phyloP scores from a whole-genome alignment of 805 yeast genomes.

The Saccharomycopsis microspora region DNA sequence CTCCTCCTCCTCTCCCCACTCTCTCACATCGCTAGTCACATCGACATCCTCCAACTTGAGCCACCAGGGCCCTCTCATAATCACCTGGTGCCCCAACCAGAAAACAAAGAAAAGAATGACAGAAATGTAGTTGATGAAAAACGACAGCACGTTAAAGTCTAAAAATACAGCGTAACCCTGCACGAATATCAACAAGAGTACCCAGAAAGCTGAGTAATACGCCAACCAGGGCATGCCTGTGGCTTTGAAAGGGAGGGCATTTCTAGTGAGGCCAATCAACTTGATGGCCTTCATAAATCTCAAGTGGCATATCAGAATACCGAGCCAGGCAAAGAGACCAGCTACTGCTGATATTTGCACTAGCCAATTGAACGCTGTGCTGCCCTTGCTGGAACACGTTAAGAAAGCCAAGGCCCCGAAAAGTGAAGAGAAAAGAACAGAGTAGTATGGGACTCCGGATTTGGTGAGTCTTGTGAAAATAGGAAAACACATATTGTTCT shows the following conservation, averaged over 20 bases:
- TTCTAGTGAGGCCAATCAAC: constrained; percentile 52
- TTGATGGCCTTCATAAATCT: constrained; percentile 60
- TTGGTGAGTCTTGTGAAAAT: constrained; percentile 47
- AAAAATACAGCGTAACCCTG: constrained; percentile 67
- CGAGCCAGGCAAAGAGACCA: constrained; percentile 64
- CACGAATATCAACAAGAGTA: constrained; percentile 47
- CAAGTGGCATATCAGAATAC: constrained; percentile 52
- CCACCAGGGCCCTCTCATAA: constrained; percentile 36
- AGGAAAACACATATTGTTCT: constrained; percentile 38
- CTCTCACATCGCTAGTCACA: constrained; percentile 56
- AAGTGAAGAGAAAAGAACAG: constrained; percentile 38
- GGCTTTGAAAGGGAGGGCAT: constrained; percentile 66
- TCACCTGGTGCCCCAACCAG: constrained; percentile 45
- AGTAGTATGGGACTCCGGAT: constrained; percentile 58
- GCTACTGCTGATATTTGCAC: constrained; percentile 65
- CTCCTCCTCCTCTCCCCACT: constrained; percentile 40
- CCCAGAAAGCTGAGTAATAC: constrained; percentile 45
- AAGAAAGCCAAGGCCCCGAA: constrained; percentile 59
- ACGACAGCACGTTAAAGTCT: constrained; percentile 37
- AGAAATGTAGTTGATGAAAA: constrained; percentile 66
- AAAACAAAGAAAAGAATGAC: constrained; percentile 44
- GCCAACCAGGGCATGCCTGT: constrained; percentile 54
- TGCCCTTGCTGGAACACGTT: constrained; percentile 37
- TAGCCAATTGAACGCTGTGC: constrained; percentile 54
- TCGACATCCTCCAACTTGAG: constrained; percentile 51